These are phyloP conservation scores for Candida sojae DNA, from an alignment of 1,139 yeast species.

Conservation along the genomic window DNA sequence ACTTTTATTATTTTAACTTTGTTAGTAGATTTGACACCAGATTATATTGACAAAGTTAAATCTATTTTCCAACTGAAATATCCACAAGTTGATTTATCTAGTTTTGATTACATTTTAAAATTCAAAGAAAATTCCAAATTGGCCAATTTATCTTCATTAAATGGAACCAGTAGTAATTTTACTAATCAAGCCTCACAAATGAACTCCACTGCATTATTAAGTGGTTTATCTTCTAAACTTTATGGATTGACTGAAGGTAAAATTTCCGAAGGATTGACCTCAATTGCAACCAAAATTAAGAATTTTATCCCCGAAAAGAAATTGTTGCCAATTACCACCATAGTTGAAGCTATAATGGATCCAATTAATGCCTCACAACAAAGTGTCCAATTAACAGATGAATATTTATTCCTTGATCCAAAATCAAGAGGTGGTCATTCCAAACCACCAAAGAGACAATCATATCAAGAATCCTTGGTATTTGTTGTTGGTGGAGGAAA, in stretches of 20 bases:
- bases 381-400: slow-evolving; percentile 74
- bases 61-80: slow-evolving; percentile 53
- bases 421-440: slow-evolving; percentile 87
- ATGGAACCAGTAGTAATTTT: slow-evolving; percentile 16
- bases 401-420: slow-evolving; percentile 89
- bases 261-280: slow-evolving; percentile 76
- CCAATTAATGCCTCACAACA: slow-evolving; percentile 66
- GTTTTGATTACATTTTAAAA: slow-evolving; percentile 73
- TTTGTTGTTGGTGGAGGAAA: slow-evolving; percentile 98
- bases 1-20: slow-evolving; percentile 76
- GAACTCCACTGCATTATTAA: slow-evolving; percentile 64
- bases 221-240: slow-evolving; percentile 74
- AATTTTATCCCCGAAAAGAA: slow-evolving; percentile 86
- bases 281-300: slow-evolving; percentile 84
- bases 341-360: slow-evolving; percentile 89
- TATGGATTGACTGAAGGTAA: slow-evolving; percentile 86
- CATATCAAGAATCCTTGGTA: slow-evolving; percentile 78
- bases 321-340: slow-evolving; percentile 83
- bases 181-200: slow-evolving; percentile 20
- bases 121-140: slow-evolving; percentile 78
- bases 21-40: slow-evolving; percentile 57
- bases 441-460: slow-evolving; percentile 83
- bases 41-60: slow-evolving; percentile 69
- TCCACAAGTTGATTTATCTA: slow-evolving; percentile 60
- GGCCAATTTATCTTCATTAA: slow-evolving; percentile 43